phyloP scores from a whole-genome alignment of 257 asterid species.

The Solanum chilense region DNA sequence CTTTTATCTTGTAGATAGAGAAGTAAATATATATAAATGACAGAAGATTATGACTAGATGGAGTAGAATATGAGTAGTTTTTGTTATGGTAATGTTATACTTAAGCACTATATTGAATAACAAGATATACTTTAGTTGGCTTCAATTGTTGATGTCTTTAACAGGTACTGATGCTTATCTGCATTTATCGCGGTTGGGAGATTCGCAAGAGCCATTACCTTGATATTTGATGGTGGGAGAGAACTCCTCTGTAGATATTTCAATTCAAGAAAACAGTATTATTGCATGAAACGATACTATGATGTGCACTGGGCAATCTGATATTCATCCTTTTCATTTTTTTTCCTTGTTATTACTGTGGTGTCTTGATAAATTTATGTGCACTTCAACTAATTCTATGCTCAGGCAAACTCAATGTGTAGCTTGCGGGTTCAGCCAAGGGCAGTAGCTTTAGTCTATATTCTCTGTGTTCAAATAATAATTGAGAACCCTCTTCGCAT shows the following conservation, averaged over 20 bases:
- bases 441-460: background rate
- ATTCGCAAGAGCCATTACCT: conserved; percentile 46
- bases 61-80: background rate
- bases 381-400: background rate
- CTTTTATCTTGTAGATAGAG: background rate
- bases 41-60: background rate
- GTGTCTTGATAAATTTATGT: background rate
- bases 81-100: background rate
- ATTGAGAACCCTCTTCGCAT: background rate
- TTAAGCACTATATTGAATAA: background rate
- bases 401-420: background rate
- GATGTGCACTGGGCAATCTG: background rate
- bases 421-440: background rate
- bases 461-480: background rate
- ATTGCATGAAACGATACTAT: background rate
- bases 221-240: conserved; percentile 2
- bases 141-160: background rate
- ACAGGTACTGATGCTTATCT: conserved; percentile 52
- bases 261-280: background rate
- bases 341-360: background rate
- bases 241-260: background rate
- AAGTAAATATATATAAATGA: background rate
- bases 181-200: conserved; percentile 40
- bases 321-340: background rate
- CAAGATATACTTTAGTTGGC: background rate